Evolutionary conservation across 2,329 filamentous ascomycete species (phyloP).

Genomic region (Xylariales sp.): DNA sequence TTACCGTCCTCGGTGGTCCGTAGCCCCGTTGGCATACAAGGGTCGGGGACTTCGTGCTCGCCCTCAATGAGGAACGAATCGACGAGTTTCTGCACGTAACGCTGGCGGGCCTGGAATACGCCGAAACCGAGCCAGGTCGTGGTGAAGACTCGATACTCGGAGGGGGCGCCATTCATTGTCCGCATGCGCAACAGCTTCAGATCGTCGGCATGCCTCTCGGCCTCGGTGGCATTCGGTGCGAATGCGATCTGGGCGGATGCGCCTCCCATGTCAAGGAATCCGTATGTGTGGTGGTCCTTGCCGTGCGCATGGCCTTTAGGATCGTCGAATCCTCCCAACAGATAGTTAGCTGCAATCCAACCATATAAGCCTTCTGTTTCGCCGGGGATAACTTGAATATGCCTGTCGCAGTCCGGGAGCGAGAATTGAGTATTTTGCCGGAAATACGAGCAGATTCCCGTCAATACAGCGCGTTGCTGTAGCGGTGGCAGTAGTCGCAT

Average conservation of each 20-base stretch:
- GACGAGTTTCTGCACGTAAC: constrained; percentile 75
- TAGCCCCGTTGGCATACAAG: constrained; percentile 79
- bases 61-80: constrained; percentile 57
- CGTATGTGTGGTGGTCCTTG: constrained; percentile 89
- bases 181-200: constrained; percentile 81
- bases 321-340: constrained; percentile 83
- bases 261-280: constrained; percentile 97
- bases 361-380: constrained; percentile 95
- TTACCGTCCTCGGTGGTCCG: constrained; percentile 70
- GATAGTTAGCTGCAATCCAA: constrained; percentile 95
- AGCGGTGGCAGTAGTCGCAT: constrained; percentile 77
- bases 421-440: constrained; percentile 72
- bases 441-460: constrained; percentile 79
- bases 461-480: constrained; percentile 68
- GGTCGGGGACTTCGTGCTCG: constrained; percentile 72
- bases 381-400: constrained; percentile 91
- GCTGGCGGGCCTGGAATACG: constrained; percentile 84
- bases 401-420: constrained; percentile 81
- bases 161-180: constrained; percentile 69
- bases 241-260: constrained; percentile 98
- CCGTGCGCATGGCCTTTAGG: constrained; percentile 73
- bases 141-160: constrained; percentile 88
- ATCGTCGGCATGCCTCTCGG: constrained; percentile 83
- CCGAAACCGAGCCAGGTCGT: constrained; percentile 97
- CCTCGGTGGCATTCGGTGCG: constrained; percentile 87